A percentile compares a stretch with the other conserved stretches of the same genome.
phyloP scores from a whole-genome alignment of 768 basidiomycete species.

The Termitomyces sp. region DNA sequence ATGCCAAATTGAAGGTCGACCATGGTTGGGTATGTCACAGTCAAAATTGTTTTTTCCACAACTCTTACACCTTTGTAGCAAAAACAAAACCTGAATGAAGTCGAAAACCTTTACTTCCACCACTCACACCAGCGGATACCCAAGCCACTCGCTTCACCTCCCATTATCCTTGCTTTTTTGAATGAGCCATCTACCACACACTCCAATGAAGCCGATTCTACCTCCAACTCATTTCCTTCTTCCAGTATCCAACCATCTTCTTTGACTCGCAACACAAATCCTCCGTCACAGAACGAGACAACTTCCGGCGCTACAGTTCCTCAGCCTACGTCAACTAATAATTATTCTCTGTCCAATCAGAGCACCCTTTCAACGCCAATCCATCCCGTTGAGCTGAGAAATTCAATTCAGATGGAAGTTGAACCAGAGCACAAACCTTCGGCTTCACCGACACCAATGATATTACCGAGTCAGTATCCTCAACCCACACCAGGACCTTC shows the following conservation, averaged over 20 bases:
- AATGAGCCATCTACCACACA: slow-evolving; percentile 15
- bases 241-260: slow-evolving; percentile 16
- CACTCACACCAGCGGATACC: slow-evolving; percentile 50
- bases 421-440: slow-evolving; percentile 10
- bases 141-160: slow-evolving; percentile 17
- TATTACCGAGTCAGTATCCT: not conserved
- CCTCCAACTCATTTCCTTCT: slow-evolving; percentile 17
- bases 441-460: not conserved
- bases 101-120: slow-evolving; percentile 78
- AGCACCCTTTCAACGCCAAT: not conserved
- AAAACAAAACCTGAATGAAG: slow-evolving; percentile 74
- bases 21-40: slow-evolving; percentile 63
- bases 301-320: not conserved
- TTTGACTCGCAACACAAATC: slow-evolving; percentile 7
- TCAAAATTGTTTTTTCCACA: not conserved
- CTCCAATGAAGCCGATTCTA: slow-evolving; percentile 1
- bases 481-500: slow-evolving; percentile 2
- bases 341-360: not conserved
- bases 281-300: not conserved
- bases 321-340: not conserved
- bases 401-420: slow-evolving; percentile 10
- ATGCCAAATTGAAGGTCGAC: slow-evolving; percentile 74
- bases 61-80: slow-evolving; percentile 35
- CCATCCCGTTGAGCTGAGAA: slow-evolving; percentile 1
- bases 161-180: slow-evolving; percentile 17